Base-by-base conservation (phyloP, 108 stramenopile genomes). In the Skeletonema potamos region DNA sequence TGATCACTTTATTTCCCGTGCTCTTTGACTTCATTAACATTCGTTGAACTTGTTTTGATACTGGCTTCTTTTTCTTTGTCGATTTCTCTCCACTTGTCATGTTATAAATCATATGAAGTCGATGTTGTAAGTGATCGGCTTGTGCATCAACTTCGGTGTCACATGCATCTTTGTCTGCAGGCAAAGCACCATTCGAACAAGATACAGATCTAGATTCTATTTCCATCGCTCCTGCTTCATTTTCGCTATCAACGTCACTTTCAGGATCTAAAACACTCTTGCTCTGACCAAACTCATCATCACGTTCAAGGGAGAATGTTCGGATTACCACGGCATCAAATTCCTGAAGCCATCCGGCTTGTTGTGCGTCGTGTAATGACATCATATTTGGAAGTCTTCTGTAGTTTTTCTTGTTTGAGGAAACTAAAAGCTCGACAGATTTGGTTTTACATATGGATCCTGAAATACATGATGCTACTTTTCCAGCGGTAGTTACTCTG, bases 21-120 rank as follows among this genome's bases (percentile, higher is more conserved):
- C 85, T 84, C 44, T 88, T 80, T 27, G 84, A 86, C 66, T 90
- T 90, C 22, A 90, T 78, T 27, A 92, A 63, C 92, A 92, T 90
- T 6, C 64, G 44, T 9, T 79, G 85, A 2, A 92, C 88, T 85
- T 92, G 87, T 39, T 81, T 76, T 6, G 89, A 89, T 41, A 79
- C 78, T 32, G 82, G 74, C 48, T 78, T 84, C 54, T 82, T 86
- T 68, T 89, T 90, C 56, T 76, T 71, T 20, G 68, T 62, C 27
- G 28, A 29, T 44, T 34, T 36, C 27, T 58, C 65, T 0, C 2
- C 17, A 13, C 64, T 62, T 24, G 72, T 30, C 54, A 63, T 46
- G 12, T 63, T 58, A 33, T 72, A 72, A 48, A 68, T 29, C 18
- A 39, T 24, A 20, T 68, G 70, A 6, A 79, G 48, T 44, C 61